These are phyloP conservation scores for Keithomyces neogunnii DNA, from an alignment of 2,329 filamentous ascomycete species.

Conservation along the genomic window DNA sequence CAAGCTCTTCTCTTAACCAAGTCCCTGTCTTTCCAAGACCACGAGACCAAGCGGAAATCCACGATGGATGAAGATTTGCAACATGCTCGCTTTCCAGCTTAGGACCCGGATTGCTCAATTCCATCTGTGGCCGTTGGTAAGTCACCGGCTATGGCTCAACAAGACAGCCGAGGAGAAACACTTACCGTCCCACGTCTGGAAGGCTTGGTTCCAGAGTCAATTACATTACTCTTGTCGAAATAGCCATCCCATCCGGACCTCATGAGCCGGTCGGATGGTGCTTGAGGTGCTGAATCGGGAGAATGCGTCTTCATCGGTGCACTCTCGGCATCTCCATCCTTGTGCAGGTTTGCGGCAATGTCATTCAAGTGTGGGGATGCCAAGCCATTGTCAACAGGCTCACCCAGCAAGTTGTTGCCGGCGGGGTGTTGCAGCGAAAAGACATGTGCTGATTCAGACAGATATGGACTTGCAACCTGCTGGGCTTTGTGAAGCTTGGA, in stretches of 20 bases:
- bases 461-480: constrained; percentile 31
- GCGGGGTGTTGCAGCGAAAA: constrained; percentile 33
- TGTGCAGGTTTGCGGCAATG: not conserved
- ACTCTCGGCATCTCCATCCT: not conserved
- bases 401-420: constrained; percentile 4
- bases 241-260: not conserved
- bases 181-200: not conserved
- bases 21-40: constrained; percentile 15
- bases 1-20: constrained; percentile 24
- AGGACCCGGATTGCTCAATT: too few relatives aligned
- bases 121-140: not conserved
- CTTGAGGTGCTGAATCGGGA: not conserved
- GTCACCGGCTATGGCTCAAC: not conserved
- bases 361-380: constrained; percentile 5
- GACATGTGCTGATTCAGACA: constrained; percentile 40
- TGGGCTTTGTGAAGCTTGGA: constrained; percentile 8
- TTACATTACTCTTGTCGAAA: not conserved
- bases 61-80: constrained; percentile 1
- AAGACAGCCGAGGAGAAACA: not conserved
- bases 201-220: not conserved
- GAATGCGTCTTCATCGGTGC: not conserved
- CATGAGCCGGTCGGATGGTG: not conserved
- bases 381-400: constrained; percentile 5
- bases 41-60: constrained; percentile 12
- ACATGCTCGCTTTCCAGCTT: not conserved